Percentiles rank a stretch among this genome's conserved stretches.
These are phyloP conservation scores for Proliferodiscus dingleyae DNA, from an alignment of 2,329 filamentous ascomycete species.

Conservation along the genomic window DNA sequence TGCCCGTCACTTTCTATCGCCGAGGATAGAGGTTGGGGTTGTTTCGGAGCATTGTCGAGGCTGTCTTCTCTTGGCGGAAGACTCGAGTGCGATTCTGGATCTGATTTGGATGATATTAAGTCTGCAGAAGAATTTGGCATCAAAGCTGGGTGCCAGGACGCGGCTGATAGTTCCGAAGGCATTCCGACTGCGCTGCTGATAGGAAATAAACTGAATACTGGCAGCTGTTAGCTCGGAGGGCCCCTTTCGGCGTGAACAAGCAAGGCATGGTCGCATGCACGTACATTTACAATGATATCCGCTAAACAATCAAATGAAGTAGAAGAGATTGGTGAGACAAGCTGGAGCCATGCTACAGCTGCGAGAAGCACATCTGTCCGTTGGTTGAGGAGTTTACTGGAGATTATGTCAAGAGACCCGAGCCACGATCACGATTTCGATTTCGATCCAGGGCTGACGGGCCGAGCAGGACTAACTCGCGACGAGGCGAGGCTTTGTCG, in stretches of 20 bases:
- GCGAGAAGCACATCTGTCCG: not conserved
- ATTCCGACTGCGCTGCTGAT: slow-evolving; percentile 30
- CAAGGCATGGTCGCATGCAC: slow-evolving; percentile 1
- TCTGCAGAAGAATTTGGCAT: slow-evolving; percentile 41
- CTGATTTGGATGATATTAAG: slow-evolving; percentile 13
- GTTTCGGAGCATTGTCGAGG: slow-evolving; percentile 4
- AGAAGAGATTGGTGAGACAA: slow-evolving; percentile 5
- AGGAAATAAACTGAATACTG: slow-evolving; percentile 27
- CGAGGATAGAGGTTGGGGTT: not conserved
- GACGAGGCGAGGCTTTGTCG: too few species aligned
- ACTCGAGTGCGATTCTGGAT: slow-evolving; percentile 4
- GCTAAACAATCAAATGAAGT: slow-evolving; percentile 25
- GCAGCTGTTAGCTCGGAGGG: slow-evolving; percentile 16
- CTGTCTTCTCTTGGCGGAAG: slow-evolving; percentile 3
- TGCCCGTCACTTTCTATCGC: not conserved
- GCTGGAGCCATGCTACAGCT: slow-evolving; percentile 17
- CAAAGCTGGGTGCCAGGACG: slow-evolving; percentile 48
- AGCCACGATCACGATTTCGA: too few species aligned
- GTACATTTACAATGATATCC: slow-evolving; percentile 26
- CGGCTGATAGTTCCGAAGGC: slow-evolving; percentile 39
- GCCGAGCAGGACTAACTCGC: too few species aligned
- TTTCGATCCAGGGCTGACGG: too few species aligned
- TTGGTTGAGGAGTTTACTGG: not conserved
- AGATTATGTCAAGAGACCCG: not conserved
- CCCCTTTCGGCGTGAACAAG: not conserved